Conservation (phyloP, 1,139 yeast genomes). For the Yamadazyma mexicana region DNA sequence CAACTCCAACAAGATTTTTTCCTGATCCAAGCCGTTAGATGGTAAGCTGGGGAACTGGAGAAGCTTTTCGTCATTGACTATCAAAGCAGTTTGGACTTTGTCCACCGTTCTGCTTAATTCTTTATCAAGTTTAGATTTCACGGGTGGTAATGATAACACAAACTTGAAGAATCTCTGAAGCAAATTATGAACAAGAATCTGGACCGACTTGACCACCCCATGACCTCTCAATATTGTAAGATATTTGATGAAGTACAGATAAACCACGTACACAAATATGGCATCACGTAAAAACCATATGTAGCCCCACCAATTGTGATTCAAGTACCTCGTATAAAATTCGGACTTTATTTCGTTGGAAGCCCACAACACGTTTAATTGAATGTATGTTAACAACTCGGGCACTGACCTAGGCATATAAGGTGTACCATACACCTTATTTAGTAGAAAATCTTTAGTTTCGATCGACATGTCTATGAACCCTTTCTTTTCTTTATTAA, state of each 20-base stretch:
- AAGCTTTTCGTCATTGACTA: constrained; percentile 50
- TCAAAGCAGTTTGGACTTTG: constrained; percentile 54
- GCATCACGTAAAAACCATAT: constrained; percentile 26
- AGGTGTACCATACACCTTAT: constrained; percentile 15
- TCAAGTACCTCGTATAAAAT: constrained; percentile 11
- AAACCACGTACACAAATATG: constrained; percentile 21
- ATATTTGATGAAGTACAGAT: constrained; percentile 12
- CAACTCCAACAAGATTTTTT: constrained; percentile 47
- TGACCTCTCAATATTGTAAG: constrained; percentile 30
- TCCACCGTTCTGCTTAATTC: constrained; percentile 54
- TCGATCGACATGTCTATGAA: not conserved
- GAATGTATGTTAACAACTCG: constrained; percentile 8
- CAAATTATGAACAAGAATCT: not conserved
- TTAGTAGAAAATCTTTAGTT: not conserved
- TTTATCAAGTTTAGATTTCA: constrained; percentile 55
- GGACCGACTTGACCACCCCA: constrained; percentile 35
- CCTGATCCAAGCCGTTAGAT: constrained; percentile 49
- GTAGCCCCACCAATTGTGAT: constrained; percentile 15
- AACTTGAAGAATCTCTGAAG: constrained; percentile 25
- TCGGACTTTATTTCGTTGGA: not conserved
- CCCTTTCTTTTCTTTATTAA: not conserved
- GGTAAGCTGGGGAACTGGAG: constrained; percentile 59
- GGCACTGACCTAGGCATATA: constrained; percentile 13
- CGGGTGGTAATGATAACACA: constrained; percentile 52
- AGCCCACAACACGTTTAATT: constrained; percentile 2